Base-by-base conservation (phyloP, 129 eudicot genomes). In the Artemisia argyi region DNA sequence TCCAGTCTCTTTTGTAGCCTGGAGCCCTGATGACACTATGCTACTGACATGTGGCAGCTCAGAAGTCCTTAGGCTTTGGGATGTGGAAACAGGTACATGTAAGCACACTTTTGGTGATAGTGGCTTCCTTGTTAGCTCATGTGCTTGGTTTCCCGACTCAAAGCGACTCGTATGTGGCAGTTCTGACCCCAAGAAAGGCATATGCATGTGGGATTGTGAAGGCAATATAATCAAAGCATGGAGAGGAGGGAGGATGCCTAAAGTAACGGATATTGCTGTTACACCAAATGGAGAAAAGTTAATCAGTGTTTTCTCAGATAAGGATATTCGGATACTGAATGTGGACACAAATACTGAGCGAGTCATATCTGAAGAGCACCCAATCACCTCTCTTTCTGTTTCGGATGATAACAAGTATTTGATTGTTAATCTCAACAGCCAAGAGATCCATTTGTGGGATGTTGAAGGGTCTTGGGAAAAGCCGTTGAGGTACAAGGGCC, bases 21-120 rank as follows among this genome's bases (percentile, higher is more conserved):
- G 98, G 98, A 94, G 97, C 76, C 98, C 98, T 0, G 89, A 94
- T 64, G 96, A 94, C 84, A 90, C 92, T 1, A 87, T 85, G 93
- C 73, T 94, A 48, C 82, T 94, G 65, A 90, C 98, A 19, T 90
- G 98, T 55, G 98, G 98, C 64, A 90, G 81, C 61, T 75, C 73
- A 50, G 98, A 94, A 81, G 96, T 87, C 63, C 87, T 94, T 44
- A 81, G 86, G 75, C 81, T 90, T 50, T 94, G 98, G 98, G 97
- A 88, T 65, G 91, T 88, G 32, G 87, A 90, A 77, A 80, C 97
- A 39, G 97, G 98, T 74, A 84, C 66, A 76, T 88, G 96, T 72
- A 85, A 84, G 86, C 91, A 83, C 86, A 90, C 93, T 51, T 94
- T 85, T 73, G 93, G 91, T 13, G 83, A 80, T 20, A 76, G 54